Percentiles rank a stretch among this genome's conserved stretches.
Conservation (phyloP, 306 rosid species). For the Crataegus laevigata region DNA sequence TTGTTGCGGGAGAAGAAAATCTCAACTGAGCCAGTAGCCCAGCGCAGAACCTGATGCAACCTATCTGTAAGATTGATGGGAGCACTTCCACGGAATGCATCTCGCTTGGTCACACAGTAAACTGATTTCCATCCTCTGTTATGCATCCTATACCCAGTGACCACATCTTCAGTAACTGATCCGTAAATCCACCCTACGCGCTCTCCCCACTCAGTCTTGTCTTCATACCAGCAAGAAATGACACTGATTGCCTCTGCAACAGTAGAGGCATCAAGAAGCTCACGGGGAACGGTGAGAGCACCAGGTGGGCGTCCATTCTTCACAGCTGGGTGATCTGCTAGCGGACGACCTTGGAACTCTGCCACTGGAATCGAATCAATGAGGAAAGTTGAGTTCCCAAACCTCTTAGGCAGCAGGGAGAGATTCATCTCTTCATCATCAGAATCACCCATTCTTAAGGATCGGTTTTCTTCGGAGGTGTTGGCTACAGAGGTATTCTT, state of each 20-base stretch:
- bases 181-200: slow-evolving; percentile 99
- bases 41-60: slow-evolving; percentile 88
- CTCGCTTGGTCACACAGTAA: slow-evolving; percentile 91
- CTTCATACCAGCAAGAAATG: slow-evolving; percentile 97
- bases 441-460: slow-evolving; percentile 78
- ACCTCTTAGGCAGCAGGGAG: slow-evolving; percentile 67
- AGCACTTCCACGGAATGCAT: slow-evolving; percentile 95
- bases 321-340: slow-evolving; percentile 96
- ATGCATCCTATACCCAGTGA: slow-evolving; percentile 96
- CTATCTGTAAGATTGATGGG: slow-evolving; percentile 93
- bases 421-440: slow-evolving; percentile 89
- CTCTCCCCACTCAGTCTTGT: slow-evolving; percentile 93
- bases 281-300: slow-evolving; percentile 75
- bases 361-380: slow-evolving; percentile 93
- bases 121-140: slow-evolving; percentile 96
- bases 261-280: slow-evolving; percentile 84
- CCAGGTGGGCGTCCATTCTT: slow-evolving; percentile 92
- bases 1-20: slow-evolving; percentile 95
- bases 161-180: slow-evolving; percentile 96
- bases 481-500: slow-evolving; percentile 48
- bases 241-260: slow-evolving; percentile 97
- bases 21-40: slow-evolving; percentile 99
- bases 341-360: slow-evolving; percentile 96
- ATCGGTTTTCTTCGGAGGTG: slow-evolving; percentile 59
- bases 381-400: slow-evolving; percentile 87